Evolutionary conservation across 768 basidiomycete genomes (phyloP), one percentile per base, ranked within the genome.

Genomic region (Podaxis pistillaris): DNA sequence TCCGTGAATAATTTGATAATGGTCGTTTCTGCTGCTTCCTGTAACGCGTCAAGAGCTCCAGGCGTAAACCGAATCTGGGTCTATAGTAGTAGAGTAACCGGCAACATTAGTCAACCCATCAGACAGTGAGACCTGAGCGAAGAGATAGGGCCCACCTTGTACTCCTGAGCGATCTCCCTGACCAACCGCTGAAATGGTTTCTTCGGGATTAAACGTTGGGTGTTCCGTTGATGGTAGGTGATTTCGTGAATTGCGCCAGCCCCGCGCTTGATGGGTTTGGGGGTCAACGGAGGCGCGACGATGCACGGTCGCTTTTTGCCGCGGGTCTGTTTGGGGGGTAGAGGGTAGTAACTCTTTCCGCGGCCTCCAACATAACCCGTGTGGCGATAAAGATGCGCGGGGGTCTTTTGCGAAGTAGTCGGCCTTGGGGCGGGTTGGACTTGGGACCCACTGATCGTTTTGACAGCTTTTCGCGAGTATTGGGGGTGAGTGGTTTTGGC

Each of bases 181-280:
- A 94, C 88, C 50, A 94, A 86, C 66, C 92, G 86, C 81, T 94
- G 90, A 89, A 94, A 94, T 60, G 92, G 91, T 60, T 93, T 85
- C 78, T 93, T 94, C 71, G 91, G 85, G 72, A 94, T 93, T 58
- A 94, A 81, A 63, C 93, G 81, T 78, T 94, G 90, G 58, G 91
- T 93, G 65, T 89, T 91, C 79, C 90, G 91, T 78, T 94, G 92
- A 83, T 93, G 93, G 50, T 90, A 84, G 75, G 90, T 78, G 71
- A 94, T 93, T 79, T 94, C 93, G 79, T 91, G 90, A 67, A 94
- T 89, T 67, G 93, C 92, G 68, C 94, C 93, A 37, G 92, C 93
- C 78, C 93, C 85, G 51, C 86, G 87, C 69, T 86, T 24, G 57
- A 50, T 19, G 19, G 54, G 54, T 40, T 37, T 56, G 11, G 54